Conservation (phyloP, 352 stramenopile species). For the Pythium periplocum region DNA sequence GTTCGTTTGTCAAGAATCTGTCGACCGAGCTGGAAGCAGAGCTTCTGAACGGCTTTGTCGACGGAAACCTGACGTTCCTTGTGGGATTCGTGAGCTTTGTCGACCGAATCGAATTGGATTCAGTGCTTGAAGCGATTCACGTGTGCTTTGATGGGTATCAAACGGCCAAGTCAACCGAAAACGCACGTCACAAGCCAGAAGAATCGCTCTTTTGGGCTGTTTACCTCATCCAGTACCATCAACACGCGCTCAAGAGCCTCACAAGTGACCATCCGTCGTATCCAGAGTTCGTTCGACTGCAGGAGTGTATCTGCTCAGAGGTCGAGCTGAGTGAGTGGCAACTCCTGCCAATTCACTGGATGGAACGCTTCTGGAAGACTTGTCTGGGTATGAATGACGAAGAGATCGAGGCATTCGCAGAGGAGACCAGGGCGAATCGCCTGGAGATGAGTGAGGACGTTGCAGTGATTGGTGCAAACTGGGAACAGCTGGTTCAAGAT, state of each 20-base stretch:
- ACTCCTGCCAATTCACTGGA: conserved; percentile 48
- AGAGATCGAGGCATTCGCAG: conserved; percentile 33
- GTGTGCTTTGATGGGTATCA: conserved; percentile 6
- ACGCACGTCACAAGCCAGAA: neutral
- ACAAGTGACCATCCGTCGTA: neutral
- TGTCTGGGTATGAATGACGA: conserved; percentile 41
- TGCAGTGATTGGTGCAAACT: no score
- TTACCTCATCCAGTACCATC: conserved; percentile 25
- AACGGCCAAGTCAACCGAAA: neutral
- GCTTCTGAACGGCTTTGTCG: no score
- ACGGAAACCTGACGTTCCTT: no score
- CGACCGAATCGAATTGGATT: no score
- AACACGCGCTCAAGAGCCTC: conserved; percentile 16
- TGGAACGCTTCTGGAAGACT: conserved; percentile 37
- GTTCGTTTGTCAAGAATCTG: conserved; percentile 43
- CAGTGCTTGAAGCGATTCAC: neutral
- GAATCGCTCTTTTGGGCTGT: conserved; percentile 10
- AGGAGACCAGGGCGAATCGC: conserved; percentile 12
- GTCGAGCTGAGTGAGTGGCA: conserved; percentile 40
- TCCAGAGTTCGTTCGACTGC: neutral
- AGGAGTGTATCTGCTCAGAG: conserved; percentile 14
- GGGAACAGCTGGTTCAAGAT: no score
- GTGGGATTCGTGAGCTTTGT: no score
- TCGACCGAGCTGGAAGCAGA: conserved; percentile 15
- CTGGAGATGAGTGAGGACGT: neutral